These are phyloP conservation scores for Rosa persica DNA, from an alignment of 306 rosid species.

Conservation along the genomic window DNA sequence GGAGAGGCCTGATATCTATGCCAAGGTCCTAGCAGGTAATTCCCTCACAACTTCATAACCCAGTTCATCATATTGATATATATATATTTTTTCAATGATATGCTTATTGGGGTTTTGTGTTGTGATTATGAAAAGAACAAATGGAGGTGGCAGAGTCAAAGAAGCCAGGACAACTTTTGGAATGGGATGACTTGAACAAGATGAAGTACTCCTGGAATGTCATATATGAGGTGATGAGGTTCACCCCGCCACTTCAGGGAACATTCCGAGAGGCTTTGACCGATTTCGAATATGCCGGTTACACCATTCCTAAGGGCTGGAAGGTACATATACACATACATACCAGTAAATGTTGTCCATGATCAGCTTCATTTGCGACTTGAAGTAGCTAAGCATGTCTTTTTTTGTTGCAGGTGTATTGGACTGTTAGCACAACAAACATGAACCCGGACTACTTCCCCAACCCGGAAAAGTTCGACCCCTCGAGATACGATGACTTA, in stretches of 20 bases:
- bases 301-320: constrained; percentile 46
- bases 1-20: constrained; percentile 36
- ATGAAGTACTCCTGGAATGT: constrained; percentile 48
- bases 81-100: not conserved
- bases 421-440: constrained; percentile 33
- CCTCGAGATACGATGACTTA: constrained; percentile 14
- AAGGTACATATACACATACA: constrained; percentile 13
- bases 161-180: constrained; percentile 28
- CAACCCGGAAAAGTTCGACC: constrained; percentile 31
- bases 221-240: constrained; percentile 38
- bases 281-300: constrained; percentile 37
- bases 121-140: constrained; percentile 27
- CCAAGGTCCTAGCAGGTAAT: constrained; percentile 46
- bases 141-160: constrained; percentile 26
- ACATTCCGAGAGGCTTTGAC: constrained; percentile 36
- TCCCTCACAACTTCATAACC: not conserved
- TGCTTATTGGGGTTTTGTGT: not conserved
- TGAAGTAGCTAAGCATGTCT: too few relatives aligned
- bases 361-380: not conserved
- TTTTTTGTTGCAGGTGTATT: constrained; percentile 15
- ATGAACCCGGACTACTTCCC: constrained; percentile 29
- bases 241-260: constrained; percentile 43
- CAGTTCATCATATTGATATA: not conserved
- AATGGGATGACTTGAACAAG: constrained; percentile 35
- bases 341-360: not conserved